These are phyloP conservation scores for Pythium utonaiense DNA, from an alignment of 352 stramenopile species.

Conservation along the genomic window DNA sequence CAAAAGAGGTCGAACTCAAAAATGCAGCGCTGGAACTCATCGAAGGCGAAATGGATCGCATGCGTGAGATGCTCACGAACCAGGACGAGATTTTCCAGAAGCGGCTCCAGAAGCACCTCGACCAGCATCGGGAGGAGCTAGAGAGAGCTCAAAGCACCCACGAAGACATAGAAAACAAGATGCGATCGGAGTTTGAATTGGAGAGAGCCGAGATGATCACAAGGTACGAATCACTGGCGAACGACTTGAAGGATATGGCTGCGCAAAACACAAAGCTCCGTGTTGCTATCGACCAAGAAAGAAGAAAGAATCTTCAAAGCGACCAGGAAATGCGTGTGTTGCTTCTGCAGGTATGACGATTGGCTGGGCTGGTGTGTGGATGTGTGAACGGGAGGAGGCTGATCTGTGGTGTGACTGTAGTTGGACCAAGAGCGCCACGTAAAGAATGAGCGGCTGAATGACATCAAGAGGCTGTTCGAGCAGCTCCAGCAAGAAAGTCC, in stretches of 20 bases:
- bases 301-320: conserved; percentile 40
- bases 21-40: conserved; percentile 57
- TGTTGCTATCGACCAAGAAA: conserved; percentile 38
- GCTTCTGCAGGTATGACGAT: conserved; percentile 57
- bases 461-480: conserved; percentile 78
- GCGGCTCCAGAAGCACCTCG: conserved; percentile 41
- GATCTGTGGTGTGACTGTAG: conserved; percentile 19
- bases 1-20: conserved; percentile 44
- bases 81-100: conserved; percentile 58
- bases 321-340: conserved; percentile 68
- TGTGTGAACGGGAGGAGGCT: background rate
- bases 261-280: conserved; percentile 51
- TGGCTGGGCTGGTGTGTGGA: background rate
- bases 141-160: conserved; percentile 23
- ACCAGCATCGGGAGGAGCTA: conserved; percentile 44
- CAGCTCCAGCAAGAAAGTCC: conserved; percentile 55
- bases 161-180: conserved; percentile 39
- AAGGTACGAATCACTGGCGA: conserved; percentile 37
- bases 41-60: conserved; percentile 64
- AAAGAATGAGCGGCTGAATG: conserved; percentile 64
- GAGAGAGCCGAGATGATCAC: conserved; percentile 33
- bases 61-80: conserved; percentile 46
- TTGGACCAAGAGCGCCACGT: conserved; percentile 65
- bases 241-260: conserved; percentile 41
- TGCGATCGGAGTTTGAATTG: conserved; percentile 33